Evolutionary conservation across 2,329 filamentous ascomycete genomes (phyloP).

Genomic region (Nothophaeocryptopus gaeumannii): DNA sequence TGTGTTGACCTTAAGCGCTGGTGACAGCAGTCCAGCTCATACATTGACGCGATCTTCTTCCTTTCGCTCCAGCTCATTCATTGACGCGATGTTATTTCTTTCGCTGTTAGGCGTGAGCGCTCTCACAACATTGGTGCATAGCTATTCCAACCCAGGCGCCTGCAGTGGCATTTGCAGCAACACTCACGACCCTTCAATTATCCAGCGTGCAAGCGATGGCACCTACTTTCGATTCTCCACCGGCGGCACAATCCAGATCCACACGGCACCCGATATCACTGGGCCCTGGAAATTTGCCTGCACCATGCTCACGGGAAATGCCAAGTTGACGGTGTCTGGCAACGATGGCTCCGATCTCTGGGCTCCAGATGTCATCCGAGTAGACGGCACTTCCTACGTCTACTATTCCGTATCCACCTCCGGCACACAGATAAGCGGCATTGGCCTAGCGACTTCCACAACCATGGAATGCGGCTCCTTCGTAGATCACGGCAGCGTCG

Average conservation of each 20-base stretch:
- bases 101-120: constrained; percentile 19
- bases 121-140: constrained; percentile 23
- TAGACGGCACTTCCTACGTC: constrained; percentile 61
- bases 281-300: constrained; percentile 54
- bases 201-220: constrained; percentile 47
- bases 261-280: constrained; percentile 46
- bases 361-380: constrained; percentile 61
- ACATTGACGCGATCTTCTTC: too few relatives aligned
- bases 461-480: constrained; percentile 55
- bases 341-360: constrained; percentile 51
- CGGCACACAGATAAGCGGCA: constrained; percentile 59
- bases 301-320: constrained; percentile 46
- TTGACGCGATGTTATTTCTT: background rate
- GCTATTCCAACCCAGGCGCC: constrained; percentile 40
- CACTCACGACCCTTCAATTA: constrained; percentile 50
- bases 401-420: constrained; percentile 66
- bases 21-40: too few relatives aligned
- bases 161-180: constrained; percentile 45
- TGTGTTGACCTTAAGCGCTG: too few relatives aligned
- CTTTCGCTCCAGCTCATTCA: too few relatives aligned
- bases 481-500: constrained; percentile 60
- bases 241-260: constrained; percentile 49
- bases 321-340: constrained; percentile 40
- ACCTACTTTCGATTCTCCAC: constrained; percentile 56
- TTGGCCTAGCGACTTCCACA: constrained; percentile 56